Base-by-base conservation (phyloP, 306 rosid genomes). In the Canavalia gladiata region DNA sequence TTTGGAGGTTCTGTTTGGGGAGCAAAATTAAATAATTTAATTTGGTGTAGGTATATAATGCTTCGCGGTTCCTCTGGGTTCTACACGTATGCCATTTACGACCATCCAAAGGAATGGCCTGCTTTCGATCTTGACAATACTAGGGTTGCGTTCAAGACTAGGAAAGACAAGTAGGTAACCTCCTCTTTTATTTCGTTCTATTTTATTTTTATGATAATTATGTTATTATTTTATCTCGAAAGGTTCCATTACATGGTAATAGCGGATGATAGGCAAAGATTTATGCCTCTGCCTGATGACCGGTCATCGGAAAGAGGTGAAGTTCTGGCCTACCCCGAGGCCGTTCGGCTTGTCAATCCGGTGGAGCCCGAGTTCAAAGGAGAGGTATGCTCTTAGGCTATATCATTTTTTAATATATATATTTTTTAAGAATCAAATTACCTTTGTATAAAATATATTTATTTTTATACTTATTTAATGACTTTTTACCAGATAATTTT, bases 221-320 rank as follows among this genome's bases (percentile, higher is more conserved):
- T 18, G 25, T 47, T 76, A 18, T 9, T 28, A 28, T 43, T 43
- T 1, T 45, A 2, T 45, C 7, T 45, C 5, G 8, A 13, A 71
- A 94, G 98, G 95, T 94, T 94, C 82, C 93, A 82, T 30, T 94
- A 92, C 78, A 92, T 94, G 98, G 90, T 77, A 45, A 13, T 92
- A 76, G 94, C 90, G 0, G 97, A 92, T 75, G 55, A 92, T 39
- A 90, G 97, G 37, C 97, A 91, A 57, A 90, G 98, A 76, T 87
- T 54, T 82, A 94, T 94, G 98, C 98, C 98, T 1, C 85, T 89
- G 62, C 97, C 98, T 0, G 98, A 92, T 12, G 98, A 94, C 33
- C 91, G 98, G 2, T 75, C 18, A 8, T 80, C 83, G 0, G 88
- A 37, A 4, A 83, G 97, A 90, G 84, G 97, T 31, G 66, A 87